Conservation (phyloP, 1,284 basidiomycete species). For the Leccinum fallax region DNA sequence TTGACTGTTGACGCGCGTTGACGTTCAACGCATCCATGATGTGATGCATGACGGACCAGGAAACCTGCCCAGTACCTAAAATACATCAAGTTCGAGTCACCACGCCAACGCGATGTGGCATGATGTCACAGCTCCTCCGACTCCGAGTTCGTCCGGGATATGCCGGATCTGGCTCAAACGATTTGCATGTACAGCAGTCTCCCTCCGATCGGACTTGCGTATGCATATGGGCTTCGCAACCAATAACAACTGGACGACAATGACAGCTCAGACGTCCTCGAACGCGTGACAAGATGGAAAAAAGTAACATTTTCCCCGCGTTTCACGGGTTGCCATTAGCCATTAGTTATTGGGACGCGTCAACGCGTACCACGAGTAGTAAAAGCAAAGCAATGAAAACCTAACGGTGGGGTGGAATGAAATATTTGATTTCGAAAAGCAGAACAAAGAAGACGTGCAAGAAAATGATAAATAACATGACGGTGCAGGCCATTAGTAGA, state of each 20-base stretch:
- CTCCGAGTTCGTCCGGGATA: not conserved
- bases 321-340: conserved; percentile 9
- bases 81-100: not conserved
- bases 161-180: not conserved
- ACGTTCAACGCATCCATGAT: not conserved
- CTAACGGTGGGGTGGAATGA: not conserved
- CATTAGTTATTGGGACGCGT: not conserved
- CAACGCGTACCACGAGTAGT: not conserved
- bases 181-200: not conserved
- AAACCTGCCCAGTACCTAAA: not conserved
- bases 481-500: conserved; percentile 3
- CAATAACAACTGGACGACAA: not conserved
- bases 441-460: conserved; percentile 7
- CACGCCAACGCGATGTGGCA: not conserved
- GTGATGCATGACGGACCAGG: not conserved
- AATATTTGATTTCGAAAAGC: not conserved
- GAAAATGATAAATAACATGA: conserved; percentile 10
- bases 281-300: not conserved
- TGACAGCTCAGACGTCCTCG: not conserved
- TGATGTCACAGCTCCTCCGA: not conserved
- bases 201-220: not conserved
- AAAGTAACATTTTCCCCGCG: not conserved
- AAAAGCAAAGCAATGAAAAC: not conserved
- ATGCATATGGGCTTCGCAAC: not conserved
- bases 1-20: not conserved